Conservation (phyloP, 225 moss, liverwort and hornwort genomes). For the Takakia lepidozioides region DNA sequence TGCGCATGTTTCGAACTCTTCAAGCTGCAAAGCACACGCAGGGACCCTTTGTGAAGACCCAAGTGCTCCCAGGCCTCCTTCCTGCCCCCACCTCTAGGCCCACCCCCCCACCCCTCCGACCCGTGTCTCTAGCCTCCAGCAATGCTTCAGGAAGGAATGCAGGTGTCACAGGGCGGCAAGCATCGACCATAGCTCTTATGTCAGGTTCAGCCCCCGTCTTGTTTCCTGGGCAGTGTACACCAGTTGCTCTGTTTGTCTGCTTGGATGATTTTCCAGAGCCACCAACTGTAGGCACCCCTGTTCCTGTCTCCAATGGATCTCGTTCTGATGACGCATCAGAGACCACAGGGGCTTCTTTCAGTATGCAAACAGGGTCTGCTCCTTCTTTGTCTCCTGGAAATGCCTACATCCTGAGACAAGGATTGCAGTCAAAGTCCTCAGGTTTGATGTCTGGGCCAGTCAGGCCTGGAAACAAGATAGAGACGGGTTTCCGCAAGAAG, state of each 20-base stretch:
- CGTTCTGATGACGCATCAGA: conserved; percentile 39
- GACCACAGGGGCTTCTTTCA: conserved; percentile 22
- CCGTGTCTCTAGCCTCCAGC: conserved; percentile 35
- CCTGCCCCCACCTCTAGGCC: conserved; percentile 53
- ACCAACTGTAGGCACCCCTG: conserved; percentile 12
- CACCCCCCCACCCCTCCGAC: conserved; percentile 45
- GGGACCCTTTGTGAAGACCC: conserved; percentile 86
- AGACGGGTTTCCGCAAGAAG: conserved; percentile 72
- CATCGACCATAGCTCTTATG: conserved; percentile 69
- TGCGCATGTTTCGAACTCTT: conserved; percentile 78
- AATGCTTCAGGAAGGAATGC: conserved; percentile 53
- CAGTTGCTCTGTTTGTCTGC: conserved; percentile 85
- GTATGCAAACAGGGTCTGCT: conserved; percentile 27
- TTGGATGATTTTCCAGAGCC: conserved; percentile 67
- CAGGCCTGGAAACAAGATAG: conserved; percentile 58
- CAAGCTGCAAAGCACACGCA: conserved; percentile 93
- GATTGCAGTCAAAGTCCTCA: conserved; percentile 25
- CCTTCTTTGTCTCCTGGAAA: no score
- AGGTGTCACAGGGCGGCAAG: conserved; percentile 39
- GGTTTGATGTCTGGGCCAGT: conserved; percentile 24
- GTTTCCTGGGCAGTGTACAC: conserved; percentile 96
- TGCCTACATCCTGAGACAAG: conserved; percentile 20
- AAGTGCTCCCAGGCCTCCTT: conserved; percentile 84
- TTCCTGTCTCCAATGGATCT: conserved; percentile 9
- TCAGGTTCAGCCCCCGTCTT: conserved; percentile 81